Evolutionary conservation across 2,329 filamentous ascomycete species (phyloP), one percentile per base, ranked within the genome.

Genomic region (Purpureocillium lavendulum): DNA sequence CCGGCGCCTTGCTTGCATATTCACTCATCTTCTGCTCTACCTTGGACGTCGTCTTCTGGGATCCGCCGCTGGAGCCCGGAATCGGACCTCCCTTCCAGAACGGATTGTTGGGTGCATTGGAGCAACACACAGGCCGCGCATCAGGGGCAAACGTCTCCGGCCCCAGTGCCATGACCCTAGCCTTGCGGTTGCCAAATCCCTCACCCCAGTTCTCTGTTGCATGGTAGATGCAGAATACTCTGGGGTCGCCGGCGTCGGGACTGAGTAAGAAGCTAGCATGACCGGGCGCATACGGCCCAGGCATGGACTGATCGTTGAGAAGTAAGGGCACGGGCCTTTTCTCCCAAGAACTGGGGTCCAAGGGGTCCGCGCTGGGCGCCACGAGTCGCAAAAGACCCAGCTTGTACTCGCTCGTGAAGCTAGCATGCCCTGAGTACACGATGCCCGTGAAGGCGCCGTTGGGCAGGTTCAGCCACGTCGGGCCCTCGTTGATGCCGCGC

Each of bases 251-350:
- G 11, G 49, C 42, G 21, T 26, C 21, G 12, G 50, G 49, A 40
- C 48, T 53, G 17, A 43, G 43, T 28, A 53, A 13, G 36, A 53
- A 47, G 42, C 49, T 51, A 30, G 48, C 48, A 32, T 53, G 41
- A 10, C 44, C 44, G 2, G 44, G 44, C 3, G 39, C 44, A 13
- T 42, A 46, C 12, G 42, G 44, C 3, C 42, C 44, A 3, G 39
- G 41, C 36, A 38, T 43, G 5, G 33, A 30, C 30, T 42, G 33
- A 28, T 46, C 41, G 31, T 40, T 46, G 14, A 37, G n/a, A 8
- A 46, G 40, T 30, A 45, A 33, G 12, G 43, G 41, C 28, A 31
- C 18, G 11, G 40, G 35, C 10, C 40, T 35, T 38, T 45, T 45
- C 14, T 30, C 18, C 43, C 43, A 45, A 3, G 40, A 43, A 29